phyloP scores from a whole-genome alignment of 2,329 filamentous ascomycete species.

The Cercospora brassicicola region DNA sequence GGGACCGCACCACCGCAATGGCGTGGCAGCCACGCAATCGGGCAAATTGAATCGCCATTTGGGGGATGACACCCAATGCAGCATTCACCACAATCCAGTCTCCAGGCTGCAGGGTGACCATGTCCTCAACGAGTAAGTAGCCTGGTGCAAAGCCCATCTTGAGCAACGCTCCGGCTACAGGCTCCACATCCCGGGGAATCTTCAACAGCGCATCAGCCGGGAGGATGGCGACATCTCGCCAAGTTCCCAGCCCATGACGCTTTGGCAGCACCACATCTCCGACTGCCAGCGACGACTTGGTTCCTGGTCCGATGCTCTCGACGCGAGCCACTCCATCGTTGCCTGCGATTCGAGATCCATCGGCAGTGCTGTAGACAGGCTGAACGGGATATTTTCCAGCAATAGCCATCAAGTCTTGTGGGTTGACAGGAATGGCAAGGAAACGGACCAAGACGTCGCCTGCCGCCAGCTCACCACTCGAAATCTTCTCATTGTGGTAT shows the following conservation, averaged over 20 bases:
- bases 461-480: background rate
- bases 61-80: background rate
- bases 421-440: background rate
- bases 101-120: background rate
- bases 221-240: background rate
- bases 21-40: background rate
- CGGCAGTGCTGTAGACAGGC: background rate
- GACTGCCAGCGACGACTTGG: background rate
- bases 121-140: background rate
- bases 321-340: background rate
- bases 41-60: background rate
- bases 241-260: constrained; percentile 1
- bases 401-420: background rate
- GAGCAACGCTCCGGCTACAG: background rate
- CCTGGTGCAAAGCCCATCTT: constrained; percentile 6
- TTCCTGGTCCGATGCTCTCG: background rate
- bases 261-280: background rate
- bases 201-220: background rate
- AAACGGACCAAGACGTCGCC: background rate
- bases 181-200: background rate
- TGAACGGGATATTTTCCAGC: background rate
- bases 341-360: background rate
- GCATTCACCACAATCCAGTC: background rate
- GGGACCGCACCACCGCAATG: background rate
- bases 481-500: background rate